Evolutionary conservation across 1,139 yeast genomes (phyloP), one percentile per base, ranked within the genome.

Genomic region (Sugiyamaella grinbergsii): DNA sequence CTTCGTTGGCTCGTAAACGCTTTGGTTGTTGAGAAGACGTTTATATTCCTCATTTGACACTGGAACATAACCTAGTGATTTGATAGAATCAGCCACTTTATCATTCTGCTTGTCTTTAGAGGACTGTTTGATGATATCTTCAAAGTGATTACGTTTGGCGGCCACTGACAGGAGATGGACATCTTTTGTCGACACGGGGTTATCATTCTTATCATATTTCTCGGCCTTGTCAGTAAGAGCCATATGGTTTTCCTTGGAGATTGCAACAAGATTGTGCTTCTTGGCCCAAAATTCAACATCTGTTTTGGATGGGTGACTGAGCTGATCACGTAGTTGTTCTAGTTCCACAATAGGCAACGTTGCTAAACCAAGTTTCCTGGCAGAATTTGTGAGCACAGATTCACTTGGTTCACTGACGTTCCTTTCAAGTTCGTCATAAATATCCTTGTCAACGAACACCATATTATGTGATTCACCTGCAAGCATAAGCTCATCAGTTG

Each of bases 201-300:
- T 44, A 2, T 55, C 57, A 29, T 54, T 59, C 13, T 54, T 50
- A 8, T 48, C 53, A 26, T 44, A 39, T 16, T 31, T 41, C 13
- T 54, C 54, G 11, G 62, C 58, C 42, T 55, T 52, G 23, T 61
- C 60, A 1, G 48, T 36, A 28, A 60, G 37, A 8, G 49, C 32
- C 4, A 73, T 71, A 53, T 73, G 80, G 52, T 75, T 76, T 0
- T 73, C 78, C 50, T 67, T 63, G 2, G 83, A 72, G 16, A 83
- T 58, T 13, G 79, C 57, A 5, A 78, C 75, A 54, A 82, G 62
- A 44, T 76, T 74, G 51, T 78, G 72, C 26, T 72, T 73, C 49
- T 72, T 66, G 1, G 82, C 82, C 62, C 74, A 78, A 8, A 68
- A 63, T 56, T 78, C 78, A 22, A 80, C 68, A 38, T 76, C 77